Percentiles rank a stretch among this genome's conserved stretches.
phyloP scores from a whole-genome alignment of 495 filamentous ascomycete genomes.

The Neurospora sp. region DNA sequence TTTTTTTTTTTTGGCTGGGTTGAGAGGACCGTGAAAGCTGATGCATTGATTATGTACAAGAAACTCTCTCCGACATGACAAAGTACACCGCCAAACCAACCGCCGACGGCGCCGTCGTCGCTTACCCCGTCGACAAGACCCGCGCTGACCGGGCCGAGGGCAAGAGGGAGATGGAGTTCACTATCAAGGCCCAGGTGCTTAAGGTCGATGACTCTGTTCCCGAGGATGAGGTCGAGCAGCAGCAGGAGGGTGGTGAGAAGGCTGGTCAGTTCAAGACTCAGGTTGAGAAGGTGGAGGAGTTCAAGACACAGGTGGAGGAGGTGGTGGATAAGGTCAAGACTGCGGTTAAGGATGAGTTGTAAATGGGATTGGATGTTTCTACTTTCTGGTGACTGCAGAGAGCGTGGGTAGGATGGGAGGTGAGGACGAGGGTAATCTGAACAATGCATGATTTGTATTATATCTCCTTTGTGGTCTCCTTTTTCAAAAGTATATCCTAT shows the following conservation, averaged over 20 bases:
- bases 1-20: no score
- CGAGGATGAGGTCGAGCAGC: not conserved
- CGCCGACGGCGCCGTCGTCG: slow-evolving; percentile 22
- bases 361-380: not conserved
- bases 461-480: not conserved
- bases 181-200: slow-evolving; percentile 19
- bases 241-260: not conserved
- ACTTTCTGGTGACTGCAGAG: no score
- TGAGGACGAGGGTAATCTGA: accelerated
- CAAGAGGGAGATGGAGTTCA: slow-evolving; percentile 21
- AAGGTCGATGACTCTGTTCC: slow-evolving; percentile 3
- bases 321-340: not conserved
- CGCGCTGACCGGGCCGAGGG: slow-evolving; percentile 5
- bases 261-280: not conserved
- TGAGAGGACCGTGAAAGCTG: no score
- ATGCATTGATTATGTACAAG: no score
- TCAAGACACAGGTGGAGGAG: not conserved
- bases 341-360: not conserved
- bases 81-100: slow-evolving; percentile 19
- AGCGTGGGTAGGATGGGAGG: not conserved
- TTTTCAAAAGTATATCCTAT: not conserved
- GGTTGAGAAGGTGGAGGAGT: not conserved
- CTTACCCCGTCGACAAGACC: slow-evolving; percentile 19
- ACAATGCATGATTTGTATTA: not conserved
- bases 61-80: slow-evolving; percentile 14